phyloP scores from a whole-genome alignment of 129 eudicot species.

The Escallonia rubra region DNA sequence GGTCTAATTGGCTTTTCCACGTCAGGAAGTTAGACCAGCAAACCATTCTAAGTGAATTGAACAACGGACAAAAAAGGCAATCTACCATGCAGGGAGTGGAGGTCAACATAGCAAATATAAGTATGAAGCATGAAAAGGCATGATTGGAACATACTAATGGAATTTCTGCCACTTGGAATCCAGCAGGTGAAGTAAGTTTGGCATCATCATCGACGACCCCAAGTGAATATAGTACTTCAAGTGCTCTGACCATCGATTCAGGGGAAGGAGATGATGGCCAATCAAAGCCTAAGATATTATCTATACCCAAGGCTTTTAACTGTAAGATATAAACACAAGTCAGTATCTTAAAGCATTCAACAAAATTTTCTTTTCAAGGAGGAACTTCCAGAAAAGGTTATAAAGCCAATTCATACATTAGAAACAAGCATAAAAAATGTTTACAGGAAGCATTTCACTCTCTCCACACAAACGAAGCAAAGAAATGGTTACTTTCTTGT shows the following conservation, averaged over 20 bases:
- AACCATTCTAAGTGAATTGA: no score
- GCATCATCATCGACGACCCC: conserved; percentile 94
- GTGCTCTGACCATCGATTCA: conserved; percentile 93
- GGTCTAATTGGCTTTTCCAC: no score
- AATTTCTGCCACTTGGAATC: conserved; percentile 94
- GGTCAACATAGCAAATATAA: neutral
- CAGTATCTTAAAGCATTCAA: neutral
- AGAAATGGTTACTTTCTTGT: neutral
- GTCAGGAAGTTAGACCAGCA: no score
- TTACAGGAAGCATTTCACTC: neutral
- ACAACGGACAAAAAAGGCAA: no score
- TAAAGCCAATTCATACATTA: neutral
- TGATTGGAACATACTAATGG: conserved; percentile 57
- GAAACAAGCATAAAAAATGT: neutral
- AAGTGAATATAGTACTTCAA: conserved; percentile 94
- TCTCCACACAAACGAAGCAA: no score
- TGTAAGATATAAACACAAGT: conserved; percentile 17
- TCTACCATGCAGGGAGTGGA: no score
- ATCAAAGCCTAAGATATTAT: conserved; percentile 92
- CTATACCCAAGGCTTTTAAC: conserved; percentile 93
- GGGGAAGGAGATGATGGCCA: conserved; percentile 98
- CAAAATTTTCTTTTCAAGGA: neutral
- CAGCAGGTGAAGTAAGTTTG: conserved; percentile 89
- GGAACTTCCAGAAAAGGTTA: neutral
- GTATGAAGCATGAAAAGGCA: neutral